Conservation (phyloP, 371 early-diverging fungal genomes). For the Mortierella sp. region DNA sequence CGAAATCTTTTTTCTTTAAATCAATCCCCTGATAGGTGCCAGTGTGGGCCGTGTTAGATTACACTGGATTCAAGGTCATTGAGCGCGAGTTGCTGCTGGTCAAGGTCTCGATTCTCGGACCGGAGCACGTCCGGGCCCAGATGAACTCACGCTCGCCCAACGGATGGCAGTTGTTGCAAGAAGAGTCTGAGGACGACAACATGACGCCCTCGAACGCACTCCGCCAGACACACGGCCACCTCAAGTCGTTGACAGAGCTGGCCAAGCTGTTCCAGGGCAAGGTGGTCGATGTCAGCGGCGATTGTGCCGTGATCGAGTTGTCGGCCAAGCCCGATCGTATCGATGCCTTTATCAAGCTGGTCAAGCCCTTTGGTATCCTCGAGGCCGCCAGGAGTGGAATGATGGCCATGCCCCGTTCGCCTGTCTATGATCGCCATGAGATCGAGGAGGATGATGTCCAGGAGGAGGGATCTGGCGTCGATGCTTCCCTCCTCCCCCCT, state of each 20-base stretch:
- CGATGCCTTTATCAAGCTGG: conserved; percentile 91
- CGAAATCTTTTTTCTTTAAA: conserved; percentile 5
- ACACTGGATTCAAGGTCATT: conserved; percentile 85
- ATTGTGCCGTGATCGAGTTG: conserved; percentile 87
- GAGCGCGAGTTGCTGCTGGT: conserved; percentile 93
- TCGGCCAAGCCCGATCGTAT: conserved; percentile 90
- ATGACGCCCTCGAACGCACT: conserved; percentile 66
- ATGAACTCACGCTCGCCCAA: conserved; percentile 52
- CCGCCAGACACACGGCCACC: conserved; percentile 81
- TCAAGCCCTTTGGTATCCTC: conserved; percentile 94
- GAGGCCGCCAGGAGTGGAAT: conserved; percentile 95
- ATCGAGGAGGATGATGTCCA: conserved; percentile 66
- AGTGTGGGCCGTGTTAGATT: conserved; percentile 97
- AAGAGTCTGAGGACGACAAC: conserved; percentile 63
- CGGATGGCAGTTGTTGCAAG: conserved; percentile 57
- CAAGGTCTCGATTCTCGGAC: conserved; percentile 92
- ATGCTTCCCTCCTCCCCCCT: conserved; percentile 92
- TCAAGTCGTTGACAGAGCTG: conserved; percentile 86
- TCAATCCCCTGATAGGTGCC: conserved; percentile 73
- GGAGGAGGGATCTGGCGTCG: conserved; percentile 72
- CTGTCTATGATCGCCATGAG: conserved; percentile 79
- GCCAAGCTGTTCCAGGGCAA: conserved; percentile 88
- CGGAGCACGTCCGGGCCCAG: conserved; percentile 74
- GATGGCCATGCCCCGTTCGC: conserved; percentile 96
- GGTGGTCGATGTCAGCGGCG: conserved; percentile 91